Base-by-base conservation (phyloP, 495 filamentous ascomycete species). In the Penicillium argentinense region DNA sequence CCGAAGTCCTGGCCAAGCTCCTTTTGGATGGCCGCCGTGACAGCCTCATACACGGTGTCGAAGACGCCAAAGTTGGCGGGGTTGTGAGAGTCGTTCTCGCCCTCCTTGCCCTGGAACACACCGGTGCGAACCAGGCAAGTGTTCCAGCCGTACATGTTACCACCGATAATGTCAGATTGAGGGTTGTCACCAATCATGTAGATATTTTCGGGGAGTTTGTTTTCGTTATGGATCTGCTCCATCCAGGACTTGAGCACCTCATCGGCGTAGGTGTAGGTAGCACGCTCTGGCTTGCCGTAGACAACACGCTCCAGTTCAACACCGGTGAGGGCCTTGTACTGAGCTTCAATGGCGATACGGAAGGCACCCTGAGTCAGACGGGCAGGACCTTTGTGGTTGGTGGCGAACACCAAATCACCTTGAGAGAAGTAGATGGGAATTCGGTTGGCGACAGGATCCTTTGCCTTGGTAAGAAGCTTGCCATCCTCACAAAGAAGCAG, bases 141-240 rank as follows among this genome's bases (percentile, higher is more conserved):
- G 68, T 89, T 89, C 86, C 86, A 89, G 43, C 84, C 83, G 68
- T 90, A 87, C 76, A 85, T 84, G 71, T 89, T 89, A 43, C 86
- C 85, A 49, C 86, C 85, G 53, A 87, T 74, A 60, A 90, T 89
- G 60, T 89, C 85, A 23, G 83, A 87, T 23, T 83, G 83, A 13
- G 85, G 86, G 70, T 89, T 89, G 69, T 90, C 86, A 53, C 86
- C 86, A 27, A 90, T 70, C 86, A 90, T 90, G 77, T 90, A 89
- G 60, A 89, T 69, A 67, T 89, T 87, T 56, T 80, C 56, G 6
- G 86, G 86, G 3, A 90, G 69, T 27, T 66, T 70, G 67, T 84
- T 79, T 63, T 88, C 83, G 64, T 81, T 81, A 68, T 89, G 85
- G 56, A 90, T 77, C 59, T 79, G 63, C 42, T 86, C 84, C 85